Conservation (phyloP, 306 rosid genomes). For the Fagus crenata region DNA sequence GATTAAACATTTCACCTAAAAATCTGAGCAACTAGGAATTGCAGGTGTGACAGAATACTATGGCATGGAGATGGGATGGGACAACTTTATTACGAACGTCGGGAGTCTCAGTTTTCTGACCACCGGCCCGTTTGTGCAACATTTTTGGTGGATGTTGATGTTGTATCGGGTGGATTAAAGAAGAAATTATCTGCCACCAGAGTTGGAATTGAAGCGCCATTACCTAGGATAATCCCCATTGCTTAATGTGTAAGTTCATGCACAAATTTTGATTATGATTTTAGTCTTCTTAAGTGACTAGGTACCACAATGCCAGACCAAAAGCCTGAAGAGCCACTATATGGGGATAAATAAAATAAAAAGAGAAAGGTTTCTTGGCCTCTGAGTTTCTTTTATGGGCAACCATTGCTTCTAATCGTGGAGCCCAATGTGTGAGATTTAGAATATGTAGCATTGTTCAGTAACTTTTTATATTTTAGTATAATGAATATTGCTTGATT, state of each 20-base stretch:
- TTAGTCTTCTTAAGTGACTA: not conserved
- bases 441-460: not conserved
- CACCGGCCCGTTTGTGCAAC: slow-evolving; percentile 86
- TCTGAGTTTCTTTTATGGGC: not conserved
- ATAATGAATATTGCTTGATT: slow-evolving; percentile 1
- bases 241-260: slow-evolving; percentile 26
- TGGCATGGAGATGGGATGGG: slow-evolving; percentile 85
- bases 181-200: slow-evolving; percentile 43
- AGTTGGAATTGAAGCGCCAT: slow-evolving; percentile 55
- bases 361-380: not conserved
- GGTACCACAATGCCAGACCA: not conserved
- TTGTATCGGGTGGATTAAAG: slow-evolving; percentile 42
- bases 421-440: not conserved
- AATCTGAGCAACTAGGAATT: slow-evolving; percentile 29
- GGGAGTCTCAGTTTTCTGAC: slow-evolving; percentile 78
- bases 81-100: slow-evolving; percentile 64
- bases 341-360: not conserved
- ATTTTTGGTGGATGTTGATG: slow-evolving; percentile 63
- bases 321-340: not conserved
- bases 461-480: not conserved
- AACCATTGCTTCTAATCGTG: not conserved
- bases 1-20: not conserved
- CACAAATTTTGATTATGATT: not conserved
- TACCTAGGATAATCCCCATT: slow-evolving; percentile 41
- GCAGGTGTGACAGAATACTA: slow-evolving; percentile 94